phyloP scores from a whole-genome alignment of 2,329 filamentous ascomycete species.

The Colletotrichum australisinense region DNA sequence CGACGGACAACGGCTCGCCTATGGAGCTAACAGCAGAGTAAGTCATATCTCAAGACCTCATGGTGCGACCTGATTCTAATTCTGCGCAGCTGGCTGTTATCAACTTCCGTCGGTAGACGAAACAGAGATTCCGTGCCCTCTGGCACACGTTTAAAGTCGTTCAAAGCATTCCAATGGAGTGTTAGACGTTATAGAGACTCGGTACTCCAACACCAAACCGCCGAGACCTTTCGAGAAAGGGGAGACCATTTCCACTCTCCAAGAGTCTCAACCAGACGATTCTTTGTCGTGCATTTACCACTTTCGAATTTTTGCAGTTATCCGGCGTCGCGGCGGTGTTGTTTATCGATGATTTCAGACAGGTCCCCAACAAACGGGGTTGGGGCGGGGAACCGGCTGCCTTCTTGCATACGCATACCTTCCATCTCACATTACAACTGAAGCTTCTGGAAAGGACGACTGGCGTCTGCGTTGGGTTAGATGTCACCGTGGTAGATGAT shows the following conservation, averaged over 20 bases:
- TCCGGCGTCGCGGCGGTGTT: constrained; percentile 32
- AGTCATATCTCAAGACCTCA: constrained; percentile 44
- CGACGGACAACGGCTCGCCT: constrained; percentile 70
- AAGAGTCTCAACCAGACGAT: not conserved
- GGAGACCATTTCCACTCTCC: not conserved
- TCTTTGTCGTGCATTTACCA: not conserved
- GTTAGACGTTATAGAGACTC: not conserved
- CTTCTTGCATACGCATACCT: constrained; percentile 30
- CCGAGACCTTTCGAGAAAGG: not conserved
- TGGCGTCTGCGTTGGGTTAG: constrained; percentile 26
- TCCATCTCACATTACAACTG: constrained; percentile 23
- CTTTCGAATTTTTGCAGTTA: constrained; percentile 11
- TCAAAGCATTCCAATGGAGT: not conserved
- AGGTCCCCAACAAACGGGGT: constrained; percentile 20
- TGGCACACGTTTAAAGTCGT: not conserved
- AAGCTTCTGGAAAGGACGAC: constrained; percentile 25
- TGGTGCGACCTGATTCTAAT: not conserved
- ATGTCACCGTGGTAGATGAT: constrained; percentile 9
- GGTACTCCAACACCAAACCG: not conserved
- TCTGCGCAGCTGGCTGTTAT: constrained; percentile 60
- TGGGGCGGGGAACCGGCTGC: constrained; percentile 16
- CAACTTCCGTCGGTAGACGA: constrained; percentile 56
- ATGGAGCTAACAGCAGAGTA: constrained; percentile 72
- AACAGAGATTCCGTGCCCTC: not conserved
- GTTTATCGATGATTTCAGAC: constrained; percentile 20